These are phyloP conservation scores for Rosa hybrid DNA, from an alignment of 331 rosid genomes.

Conservation along the genomic window DNA sequence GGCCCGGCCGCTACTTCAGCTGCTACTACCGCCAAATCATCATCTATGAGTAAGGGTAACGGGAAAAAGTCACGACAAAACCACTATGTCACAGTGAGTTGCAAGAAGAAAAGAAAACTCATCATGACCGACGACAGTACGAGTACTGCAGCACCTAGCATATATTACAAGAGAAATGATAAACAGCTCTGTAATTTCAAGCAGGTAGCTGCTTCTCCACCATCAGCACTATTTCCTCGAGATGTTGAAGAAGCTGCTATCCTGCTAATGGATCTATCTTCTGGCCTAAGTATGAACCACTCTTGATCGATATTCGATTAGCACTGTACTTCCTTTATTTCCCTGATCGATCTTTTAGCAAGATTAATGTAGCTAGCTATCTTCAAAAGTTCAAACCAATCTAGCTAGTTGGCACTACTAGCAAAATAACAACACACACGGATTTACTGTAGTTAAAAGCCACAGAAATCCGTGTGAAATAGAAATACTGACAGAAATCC, in stretches of 20 bases:
- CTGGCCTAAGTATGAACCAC: conserved; percentile 40
- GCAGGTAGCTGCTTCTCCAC: conserved; percentile 18
- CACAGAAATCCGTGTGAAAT: too few relatives aligned
- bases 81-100: conserved; percentile 20
- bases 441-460: too few relatives aligned
- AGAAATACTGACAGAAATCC: too few relatives aligned
- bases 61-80: conserved; percentile 46
- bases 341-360: background rate
- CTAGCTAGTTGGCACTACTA: too few relatives aligned
- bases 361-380: background rate
- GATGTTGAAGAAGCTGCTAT: conserved; percentile 74
- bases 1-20: background rate
- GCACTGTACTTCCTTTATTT: background rate
- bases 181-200: conserved; percentile 35
- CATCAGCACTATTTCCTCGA: conserved; percentile 40
- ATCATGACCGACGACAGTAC: background rate
- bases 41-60: conserved; percentile 39
- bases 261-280: conserved; percentile 73
- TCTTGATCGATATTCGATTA: background rate
- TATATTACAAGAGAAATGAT: background rate
- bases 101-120: conserved; percentile 47
- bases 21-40: background rate
- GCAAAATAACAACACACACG: too few relatives aligned
- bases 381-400: background rate
- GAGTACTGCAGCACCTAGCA: background rate